phyloP scores from a whole-genome alignment of 2,329 filamentous ascomycete genomes.

The Aschersonia sp. region DNA sequence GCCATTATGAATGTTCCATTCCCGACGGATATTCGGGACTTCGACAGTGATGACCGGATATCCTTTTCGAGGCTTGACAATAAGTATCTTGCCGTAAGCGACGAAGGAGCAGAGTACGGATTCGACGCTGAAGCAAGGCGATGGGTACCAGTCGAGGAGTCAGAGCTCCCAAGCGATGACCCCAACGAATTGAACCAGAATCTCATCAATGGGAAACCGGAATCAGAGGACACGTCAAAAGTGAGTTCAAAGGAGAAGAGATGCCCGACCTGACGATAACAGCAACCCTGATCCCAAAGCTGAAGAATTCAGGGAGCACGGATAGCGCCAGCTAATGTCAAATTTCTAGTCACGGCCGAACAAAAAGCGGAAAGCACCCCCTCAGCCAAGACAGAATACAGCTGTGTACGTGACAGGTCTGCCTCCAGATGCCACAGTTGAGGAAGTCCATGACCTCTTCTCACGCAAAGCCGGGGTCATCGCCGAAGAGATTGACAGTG shows the following conservation, averaged over 20 bases:
- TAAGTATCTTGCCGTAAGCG: slow-evolving; percentile 73
- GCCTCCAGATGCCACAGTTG: slow-evolving; percentile 61
- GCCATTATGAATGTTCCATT: slow-evolving; percentile 25
- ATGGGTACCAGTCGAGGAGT: slow-evolving; percentile 52
- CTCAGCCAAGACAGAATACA: slow-evolving; percentile 56
- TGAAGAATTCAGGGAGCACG: too few relatives aligned
- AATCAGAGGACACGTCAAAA: background rate
- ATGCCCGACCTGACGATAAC: too few relatives aligned
- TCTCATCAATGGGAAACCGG: background rate
- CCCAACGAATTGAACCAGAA: background rate
- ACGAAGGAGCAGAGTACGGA: slow-evolving; percentile 74
- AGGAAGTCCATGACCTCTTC: slow-evolving; percentile 75
- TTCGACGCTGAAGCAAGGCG: slow-evolving; percentile 57
- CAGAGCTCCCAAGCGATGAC: background rate
- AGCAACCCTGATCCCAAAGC: too few relatives aligned
- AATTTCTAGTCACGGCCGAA: slow-evolving; percentile 16
- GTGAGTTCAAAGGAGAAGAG: background rate
- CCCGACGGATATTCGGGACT: slow-evolving; percentile 49
- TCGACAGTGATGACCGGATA: slow-evolving; percentile 67
- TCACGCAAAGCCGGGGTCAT: slow-evolving; percentile 77
- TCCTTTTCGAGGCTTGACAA: slow-evolving; percentile 74
- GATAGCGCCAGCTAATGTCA: background rate
- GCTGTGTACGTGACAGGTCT: slow-evolving; percentile 87
- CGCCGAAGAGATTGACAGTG: slow-evolving; percentile 84
- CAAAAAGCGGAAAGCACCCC: slow-evolving; percentile 33